Conservation (phyloP, 2,329 filamentous ascomycete genomes). For the Stachybotrys elegans region DNA sequence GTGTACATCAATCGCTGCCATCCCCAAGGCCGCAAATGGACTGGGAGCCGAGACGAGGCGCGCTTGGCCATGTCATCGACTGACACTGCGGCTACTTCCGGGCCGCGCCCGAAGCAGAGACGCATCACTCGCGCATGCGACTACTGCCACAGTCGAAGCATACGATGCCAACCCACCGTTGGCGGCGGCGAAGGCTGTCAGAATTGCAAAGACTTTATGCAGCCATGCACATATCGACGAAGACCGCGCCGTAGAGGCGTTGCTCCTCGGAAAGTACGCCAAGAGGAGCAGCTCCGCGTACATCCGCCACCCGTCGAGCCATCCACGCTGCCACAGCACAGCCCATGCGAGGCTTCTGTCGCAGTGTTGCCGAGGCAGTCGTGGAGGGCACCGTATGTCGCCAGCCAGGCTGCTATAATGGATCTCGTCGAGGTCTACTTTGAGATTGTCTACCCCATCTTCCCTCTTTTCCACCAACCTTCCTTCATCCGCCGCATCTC, state of each 20-base stretch:
- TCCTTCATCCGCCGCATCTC: conserved; percentile 34
- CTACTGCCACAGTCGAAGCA: conserved; percentile 36
- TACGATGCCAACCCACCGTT: conserved; percentile 22
- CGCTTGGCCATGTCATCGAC: background rate
- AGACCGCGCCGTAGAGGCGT: conserved; percentile 32
- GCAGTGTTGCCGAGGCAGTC: background rate
- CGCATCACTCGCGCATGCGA: conserved; percentile 25
- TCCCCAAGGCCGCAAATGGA: background rate
- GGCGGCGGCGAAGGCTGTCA: conserved; percentile 35
- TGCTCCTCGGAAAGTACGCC: conserved; percentile 3
- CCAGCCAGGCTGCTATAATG: conserved; percentile 23
- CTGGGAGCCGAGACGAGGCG: background rate
- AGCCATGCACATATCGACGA: conserved; percentile 40
- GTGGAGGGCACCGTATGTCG: conserved; percentile 11
- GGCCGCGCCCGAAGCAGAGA: conserved; percentile 8
- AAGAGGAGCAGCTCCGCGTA: conserved; percentile 4
- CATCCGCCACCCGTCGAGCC: background rate
- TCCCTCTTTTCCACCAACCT: conserved; percentile 46
- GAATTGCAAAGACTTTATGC: conserved; percentile 44
- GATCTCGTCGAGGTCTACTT: conserved; percentile 45
- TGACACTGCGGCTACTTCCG: background rate
- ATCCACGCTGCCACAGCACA: background rate
- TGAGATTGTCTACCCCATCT: conserved; percentile 48
- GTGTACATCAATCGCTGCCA: too few species aligned
- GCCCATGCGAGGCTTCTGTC: background rate